Percentiles rank a stretch among this genome's conserved stretches.
Evolutionary conservation across 805 yeast species (phyloP).

Genomic region (Cyberlindnera subsufficiens): DNA sequence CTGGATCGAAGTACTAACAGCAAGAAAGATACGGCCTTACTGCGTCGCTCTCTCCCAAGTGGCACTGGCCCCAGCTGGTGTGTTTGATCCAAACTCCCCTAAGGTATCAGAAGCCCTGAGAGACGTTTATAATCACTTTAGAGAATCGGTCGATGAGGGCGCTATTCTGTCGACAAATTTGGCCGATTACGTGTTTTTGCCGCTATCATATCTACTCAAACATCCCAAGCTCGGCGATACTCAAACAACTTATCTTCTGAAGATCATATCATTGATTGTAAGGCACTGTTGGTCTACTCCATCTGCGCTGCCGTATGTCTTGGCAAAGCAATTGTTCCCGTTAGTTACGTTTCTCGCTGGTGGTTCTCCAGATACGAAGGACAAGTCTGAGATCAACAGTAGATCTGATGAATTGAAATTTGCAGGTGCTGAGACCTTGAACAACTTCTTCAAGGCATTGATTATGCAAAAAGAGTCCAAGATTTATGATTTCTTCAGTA

Average conservation of each 20-base stretch:
- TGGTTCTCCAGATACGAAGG: slow-evolving; percentile 34
- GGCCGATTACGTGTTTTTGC: slow-evolving; percentile 60
- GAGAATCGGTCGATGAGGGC: slow-evolving; percentile 11
- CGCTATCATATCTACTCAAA: slow-evolving; percentile 48
- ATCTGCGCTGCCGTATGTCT: slow-evolving; percentile 29
- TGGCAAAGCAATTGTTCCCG: slow-evolving; percentile 42
- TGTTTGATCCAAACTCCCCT: slow-evolving; percentile 27
- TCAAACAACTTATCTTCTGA: slow-evolving; percentile 39
- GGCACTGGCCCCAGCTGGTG: slow-evolving; percentile 34
- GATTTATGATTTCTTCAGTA: slow-evolving; percentile 23
- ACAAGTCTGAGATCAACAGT: slow-evolving; percentile 13
- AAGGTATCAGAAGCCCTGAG: slow-evolving; percentile 28
- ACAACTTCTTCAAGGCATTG: slow-evolving; percentile 27
- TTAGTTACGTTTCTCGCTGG: slow-evolving; percentile 41
- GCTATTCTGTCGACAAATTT: slow-evolving; percentile 30
- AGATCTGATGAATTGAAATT: slow-evolving; percentile 32
- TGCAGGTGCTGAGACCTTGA: slow-evolving; percentile 30
- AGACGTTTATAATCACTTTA: slow-evolving; percentile 24
- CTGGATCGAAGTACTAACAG: slow-evolving; percentile 4
- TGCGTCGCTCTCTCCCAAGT: slow-evolving; percentile 40
- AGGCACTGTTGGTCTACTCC: slow-evolving; percentile 39
- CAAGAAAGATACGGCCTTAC: slow-evolving; percentile 28
- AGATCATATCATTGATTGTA: slow-evolving; percentile 39
- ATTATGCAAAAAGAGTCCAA: slow-evolving; percentile 15
- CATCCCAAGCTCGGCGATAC: slow-evolving; percentile 40